Base-by-base conservation (phyloP, 371 early-diverging fungal genomes). In the Thermomucor indicae-seudaticae region DNA sequence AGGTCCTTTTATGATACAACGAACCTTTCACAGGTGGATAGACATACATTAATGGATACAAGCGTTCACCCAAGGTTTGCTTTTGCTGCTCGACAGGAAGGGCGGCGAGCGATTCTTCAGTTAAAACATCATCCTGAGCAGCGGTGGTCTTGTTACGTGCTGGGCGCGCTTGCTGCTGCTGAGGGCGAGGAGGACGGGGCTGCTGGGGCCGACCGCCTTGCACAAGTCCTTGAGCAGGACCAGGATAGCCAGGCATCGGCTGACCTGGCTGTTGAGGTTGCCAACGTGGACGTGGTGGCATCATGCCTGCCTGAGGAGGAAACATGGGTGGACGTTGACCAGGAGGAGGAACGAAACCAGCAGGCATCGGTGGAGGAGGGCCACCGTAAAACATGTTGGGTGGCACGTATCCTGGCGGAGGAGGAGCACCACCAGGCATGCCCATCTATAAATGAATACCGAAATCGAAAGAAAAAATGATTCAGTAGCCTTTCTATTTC, bases 1-100 rank as follows among this genome's bases (percentile, higher is more conserved):
- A 20, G 19, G 10, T 19, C 29, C 14, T 22, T 1, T 24, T 4
- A 20, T 6, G 14, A 14, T 10, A 24, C 37, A 32, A 20, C 10
- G 24, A 34, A 35, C 25, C 17, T 14, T 11, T 22, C 32, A 12
- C 1, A 11, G 2, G 25, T 20, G 43, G 17, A 16, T 11, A 31
- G 12, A 50, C 64, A 38, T 61, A 59, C 35, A 93, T 85, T 42
- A 84, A 70, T 27, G 96, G 96, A 79, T 89, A 98, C 51, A 98
- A 79, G 49, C 85, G 83, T 80, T 98, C 97, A 58, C 98, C 98
- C 27, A 98, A 83, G 78, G 90, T 84, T 62, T 89, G 92, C 83
- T 96, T 96, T 78, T 96, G 96, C 52, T 86, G 75, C 43, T 91
- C 95, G 44, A 87, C 78, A 14, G 86, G 78, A 30, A 89, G 83